Evolutionary conservation across 352 stramenopile genomes (phyloP).

Genomic region (Globisporangium ultimum): DNA sequence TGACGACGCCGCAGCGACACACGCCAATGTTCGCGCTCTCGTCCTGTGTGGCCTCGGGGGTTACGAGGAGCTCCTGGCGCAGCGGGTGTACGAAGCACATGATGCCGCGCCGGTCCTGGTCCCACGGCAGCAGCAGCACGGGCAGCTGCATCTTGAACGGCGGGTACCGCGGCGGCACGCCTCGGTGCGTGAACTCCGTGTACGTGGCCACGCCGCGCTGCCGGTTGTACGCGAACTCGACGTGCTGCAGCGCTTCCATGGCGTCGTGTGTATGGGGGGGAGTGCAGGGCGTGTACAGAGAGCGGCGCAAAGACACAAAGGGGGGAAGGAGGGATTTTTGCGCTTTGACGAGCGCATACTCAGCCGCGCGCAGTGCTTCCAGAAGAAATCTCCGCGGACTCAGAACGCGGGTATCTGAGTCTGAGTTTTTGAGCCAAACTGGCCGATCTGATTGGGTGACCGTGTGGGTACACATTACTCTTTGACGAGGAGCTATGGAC

Average conservation of each 20-base stretch:
- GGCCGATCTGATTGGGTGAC: background rate
- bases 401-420: background rate
- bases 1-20: constrained; percentile 74
- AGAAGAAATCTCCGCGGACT: constrained; percentile 9
- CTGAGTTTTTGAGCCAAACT: background rate
- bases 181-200: constrained; percentile 48
- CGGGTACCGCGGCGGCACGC: constrained; percentile 69
- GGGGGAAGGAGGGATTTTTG: background rate
- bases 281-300: background rate
- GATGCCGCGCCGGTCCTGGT: constrained; percentile 57
- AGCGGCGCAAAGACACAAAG: background rate
- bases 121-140: constrained; percentile 64
- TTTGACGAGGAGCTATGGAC: constrained; percentile 1
- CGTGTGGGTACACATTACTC: background rate
- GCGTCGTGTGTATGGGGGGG: background rate
- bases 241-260: constrained; percentile 51
- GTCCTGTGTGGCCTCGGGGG: constrained; percentile 38
- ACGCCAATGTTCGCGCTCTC: constrained; percentile 53
- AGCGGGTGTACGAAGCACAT: constrained; percentile 61
- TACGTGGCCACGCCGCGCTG: constrained; percentile 61
- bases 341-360: background rate
- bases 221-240: constrained; percentile 72
- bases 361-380: constrained; percentile 1
- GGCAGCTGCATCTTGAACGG: constrained; percentile 66
- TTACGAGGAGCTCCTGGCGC: constrained; percentile 33